A percentile compares a stretch with the other conserved stretches of the same genome.
These are phyloP conservation scores for Cyclotella baltica DNA, from an alignment of 108 stramenopile species.

Conservation along the genomic window DNA sequence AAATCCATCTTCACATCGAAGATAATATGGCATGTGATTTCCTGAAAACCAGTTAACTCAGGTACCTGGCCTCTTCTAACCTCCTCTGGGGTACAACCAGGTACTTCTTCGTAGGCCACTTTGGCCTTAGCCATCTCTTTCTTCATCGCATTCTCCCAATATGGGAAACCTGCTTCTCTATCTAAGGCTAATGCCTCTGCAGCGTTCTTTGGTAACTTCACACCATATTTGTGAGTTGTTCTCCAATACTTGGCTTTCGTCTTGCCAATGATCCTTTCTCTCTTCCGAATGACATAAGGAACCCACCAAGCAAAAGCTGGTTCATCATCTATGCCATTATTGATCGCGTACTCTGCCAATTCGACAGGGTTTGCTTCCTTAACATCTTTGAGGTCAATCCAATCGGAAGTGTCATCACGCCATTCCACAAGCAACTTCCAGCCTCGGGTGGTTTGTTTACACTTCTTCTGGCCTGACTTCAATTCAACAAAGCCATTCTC, in stretches of 20 bases:
- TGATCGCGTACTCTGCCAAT: conserved; percentile 38
- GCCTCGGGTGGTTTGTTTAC: conserved; percentile 19
- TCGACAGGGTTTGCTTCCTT: conserved; percentile 45
- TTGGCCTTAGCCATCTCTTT: conserved; percentile 35
- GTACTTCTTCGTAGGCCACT: conserved; percentile 4
- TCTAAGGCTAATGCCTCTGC: conserved; percentile 22
- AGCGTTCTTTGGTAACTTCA: conserved; percentile 37
- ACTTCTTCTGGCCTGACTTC: background rate
- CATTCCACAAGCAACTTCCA: conserved; percentile 44
- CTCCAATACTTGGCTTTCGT: conserved; percentile 27
- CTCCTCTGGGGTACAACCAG: background rate
- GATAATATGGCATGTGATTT: conserved; percentile 43
- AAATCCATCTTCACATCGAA: conserved; percentile 65
- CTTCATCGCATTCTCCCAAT: conserved; percentile 14
- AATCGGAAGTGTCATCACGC: conserved; percentile 20
- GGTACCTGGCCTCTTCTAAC: background rate
- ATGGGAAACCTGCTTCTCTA: background rate
- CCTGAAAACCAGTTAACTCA: background rate
- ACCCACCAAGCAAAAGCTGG: conserved; percentile 71
- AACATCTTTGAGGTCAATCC: conserved; percentile 9
- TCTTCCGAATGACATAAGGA: conserved; percentile 10
- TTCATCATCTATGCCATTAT: conserved; percentile 24
- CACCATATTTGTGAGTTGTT: conserved; percentile 54
- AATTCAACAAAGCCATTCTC: background rate
- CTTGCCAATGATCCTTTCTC: conserved; percentile 39